Percentiles rank a stretch among this genome's conserved stretches.
Evolutionary conservation across 441 rosid species (phyloP).

Genomic region (Eutrema salsugineum): DNA sequence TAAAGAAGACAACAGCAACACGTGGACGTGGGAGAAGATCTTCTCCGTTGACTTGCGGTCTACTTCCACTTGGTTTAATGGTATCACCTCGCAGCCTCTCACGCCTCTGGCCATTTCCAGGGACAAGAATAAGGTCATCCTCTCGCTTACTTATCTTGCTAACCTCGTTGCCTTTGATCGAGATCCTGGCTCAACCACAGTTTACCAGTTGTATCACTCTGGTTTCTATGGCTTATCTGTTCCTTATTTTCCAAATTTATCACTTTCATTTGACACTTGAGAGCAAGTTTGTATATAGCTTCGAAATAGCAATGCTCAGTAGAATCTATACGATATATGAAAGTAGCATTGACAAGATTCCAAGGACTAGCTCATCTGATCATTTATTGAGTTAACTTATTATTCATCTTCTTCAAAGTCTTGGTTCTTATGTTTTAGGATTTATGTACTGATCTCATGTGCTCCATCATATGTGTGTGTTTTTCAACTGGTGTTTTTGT

Average conservation of each 20-base stretch:
- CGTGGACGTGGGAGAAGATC: background rate
- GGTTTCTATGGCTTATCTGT: background rate
- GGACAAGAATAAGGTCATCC: conserved; percentile 3
- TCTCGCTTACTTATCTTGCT: background rate
- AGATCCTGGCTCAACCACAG: background rate
- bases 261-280: background rate
- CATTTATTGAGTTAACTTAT: no score
- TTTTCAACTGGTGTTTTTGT: no score
- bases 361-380: no score
- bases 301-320: no score
- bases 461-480: no score
- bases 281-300: no score
- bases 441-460: no score
- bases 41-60: background rate
- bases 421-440: no score
- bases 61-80: conserved; percentile 6
- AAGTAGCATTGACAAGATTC: no score
- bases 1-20: background rate
- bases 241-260: conserved; percentile 7
- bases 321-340: no score
- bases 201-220: conserved; percentile 1
- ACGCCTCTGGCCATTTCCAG: background rate
- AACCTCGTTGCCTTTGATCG: conserved; percentile 8
- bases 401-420: no score
- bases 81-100: background rate